Evolutionary conservation across 257 asterid genomes (phyloP), one percentile per base, ranked within the genome.

Genomic region (Capsicum chinense): DNA sequence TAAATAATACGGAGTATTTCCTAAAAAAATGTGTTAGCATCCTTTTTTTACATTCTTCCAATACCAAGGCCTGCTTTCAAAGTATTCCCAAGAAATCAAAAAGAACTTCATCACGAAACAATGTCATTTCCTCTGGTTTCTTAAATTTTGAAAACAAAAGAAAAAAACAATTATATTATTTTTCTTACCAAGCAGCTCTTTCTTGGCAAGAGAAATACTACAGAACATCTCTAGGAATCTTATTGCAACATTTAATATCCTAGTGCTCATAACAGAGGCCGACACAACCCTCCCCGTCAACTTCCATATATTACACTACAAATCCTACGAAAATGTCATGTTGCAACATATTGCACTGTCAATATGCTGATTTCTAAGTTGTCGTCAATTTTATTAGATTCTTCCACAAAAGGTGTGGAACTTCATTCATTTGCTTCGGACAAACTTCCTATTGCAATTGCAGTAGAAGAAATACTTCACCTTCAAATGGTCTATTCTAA

Each of bases 181-280:
- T 66, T 66, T 66, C 73, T 66, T 66, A 33, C 73, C 48, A 33
- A 66, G 48, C n/a, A 66, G 71, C n/a, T 64, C 17, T 33, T 33
- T 4, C 14, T 33, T 12, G n/a, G 48, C 19, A 26, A 33, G 9
- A 33, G 47, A 66, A 64, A 26, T 26, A 66, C 73, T 11, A 33
- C 17, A 66, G 6, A 66, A 2, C 9, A 66, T 66, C 47, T 12
- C 10, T 66, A 33, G 73, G 44, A 63, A 17, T 66, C 47, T 66
- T 13, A 33, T 33, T 19, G 44, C 44, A 39, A 39, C n/a, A 4
- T 66, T 12, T 33, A 66, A 11, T 66, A 66, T 66, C 73, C 47
- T 66, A 66, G n/a, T 13, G 47, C 73, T 33, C 42, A 47, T 12
- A 26, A 21, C 4, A 33, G 73, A 33, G 47, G 69, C 11, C 15